Percentiles rank a stretch among this genome's conserved stretches.
phyloP scores from a whole-genome alignment of 148 eudicot species.

The Selenicereus undatus region DNA sequence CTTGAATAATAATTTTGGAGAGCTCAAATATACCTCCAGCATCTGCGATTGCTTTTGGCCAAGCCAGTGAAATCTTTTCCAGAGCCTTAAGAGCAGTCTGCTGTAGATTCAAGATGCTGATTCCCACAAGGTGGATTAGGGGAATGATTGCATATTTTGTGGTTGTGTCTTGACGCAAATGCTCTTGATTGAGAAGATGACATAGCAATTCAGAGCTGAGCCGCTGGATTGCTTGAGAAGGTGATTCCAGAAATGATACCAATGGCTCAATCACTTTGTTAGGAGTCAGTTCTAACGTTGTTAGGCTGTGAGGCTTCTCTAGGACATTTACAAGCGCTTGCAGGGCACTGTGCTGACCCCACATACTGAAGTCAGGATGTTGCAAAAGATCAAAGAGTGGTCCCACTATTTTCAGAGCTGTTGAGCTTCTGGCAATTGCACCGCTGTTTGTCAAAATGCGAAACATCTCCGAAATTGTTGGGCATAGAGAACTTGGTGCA shows the following conservation, averaged over 20 bases:
- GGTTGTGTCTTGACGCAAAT: conserved; percentile 62
- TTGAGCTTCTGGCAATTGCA: conserved; percentile 58
- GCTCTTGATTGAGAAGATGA: conserved; percentile 69
- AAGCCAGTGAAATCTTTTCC: conserved; percentile 55
- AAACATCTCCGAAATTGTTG: conserved; percentile 62
- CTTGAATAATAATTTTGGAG: conserved; percentile 66
- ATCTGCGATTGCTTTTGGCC: conserved; percentile 81
- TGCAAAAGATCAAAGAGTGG: conserved; percentile 61
- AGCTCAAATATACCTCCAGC: conserved; percentile 78
- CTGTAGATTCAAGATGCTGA: conserved; percentile 60
- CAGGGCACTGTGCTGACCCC: conserved; percentile 82
- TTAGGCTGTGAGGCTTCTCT: conserved; percentile 73
- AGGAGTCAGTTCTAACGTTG: conserved; percentile 54
- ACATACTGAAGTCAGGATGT: conserved; percentile 54
- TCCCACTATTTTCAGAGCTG: conserved; percentile 53
- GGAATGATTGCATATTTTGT: conserved; percentile 63
- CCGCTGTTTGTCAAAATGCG: conserved; percentile 77
- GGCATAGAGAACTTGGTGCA: conserved; percentile 59
- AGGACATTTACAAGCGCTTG: conserved; percentile 79
- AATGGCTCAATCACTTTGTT: conserved; percentile 70
- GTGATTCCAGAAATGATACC: conserved; percentile 61
- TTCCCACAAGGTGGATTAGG: conserved; percentile 66
- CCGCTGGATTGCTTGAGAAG: conserved; percentile 78
- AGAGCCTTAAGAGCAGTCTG: conserved; percentile 71
- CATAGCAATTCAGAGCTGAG: conserved; percentile 63